Evolutionary conservation across 1,139 yeast genomes (phyloP).

Genomic region (Yamadazyma siamensis): DNA sequence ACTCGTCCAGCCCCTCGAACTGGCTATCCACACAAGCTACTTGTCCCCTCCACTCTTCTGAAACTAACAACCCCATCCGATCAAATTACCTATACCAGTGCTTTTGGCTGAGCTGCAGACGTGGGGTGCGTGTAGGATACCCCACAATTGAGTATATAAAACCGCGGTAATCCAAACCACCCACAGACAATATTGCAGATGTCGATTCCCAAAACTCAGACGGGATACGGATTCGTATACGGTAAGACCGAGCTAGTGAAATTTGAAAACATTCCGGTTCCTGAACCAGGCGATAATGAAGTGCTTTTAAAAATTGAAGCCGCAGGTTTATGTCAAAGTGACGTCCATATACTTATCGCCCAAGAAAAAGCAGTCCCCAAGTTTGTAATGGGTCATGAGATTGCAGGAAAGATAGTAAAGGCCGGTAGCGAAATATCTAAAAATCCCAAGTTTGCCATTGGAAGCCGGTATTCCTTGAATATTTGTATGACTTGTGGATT

Average conservation of each 20-base stretch:
- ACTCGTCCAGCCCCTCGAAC: too few species aligned
- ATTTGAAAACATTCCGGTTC: slow-evolving; percentile 32
- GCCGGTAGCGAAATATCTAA: slow-evolving; percentile 33
- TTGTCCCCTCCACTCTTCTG: too few species aligned
- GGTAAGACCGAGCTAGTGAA: slow-evolving; percentile 19
- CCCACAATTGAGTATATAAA: too few species aligned
- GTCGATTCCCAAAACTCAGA: slow-evolving; percentile 17
- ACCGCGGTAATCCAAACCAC: slow-evolving; percentile 1
- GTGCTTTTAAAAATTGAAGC: slow-evolving; percentile 48
- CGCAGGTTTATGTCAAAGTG: slow-evolving; percentile 53
- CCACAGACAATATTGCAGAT: too few species aligned
- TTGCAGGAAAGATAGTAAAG: slow-evolving; percentile 46
- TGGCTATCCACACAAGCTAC: too few species aligned
- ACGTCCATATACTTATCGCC: slow-evolving; percentile 41
- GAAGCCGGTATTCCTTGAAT: slow-evolving; percentile 35
- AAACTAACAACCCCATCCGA: too few species aligned
- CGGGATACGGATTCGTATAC: slow-evolving; percentile 24
- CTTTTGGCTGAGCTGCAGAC: too few species aligned
- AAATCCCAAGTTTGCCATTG: slow-evolving; percentile 24
- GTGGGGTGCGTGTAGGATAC: too few species aligned
- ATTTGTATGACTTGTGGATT: slow-evolving; percentile 43
- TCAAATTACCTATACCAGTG: too few species aligned
- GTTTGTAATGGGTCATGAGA: slow-evolving; percentile 57
- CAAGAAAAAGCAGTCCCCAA: slow-evolving; percentile 16
- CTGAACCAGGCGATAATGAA: slow-evolving; percentile 32